Percentiles rank a stretch among this genome's conserved stretches.
phyloP scores from a whole-genome alignment of 257 asterid species.

The Solanum dulcamara region DNA sequence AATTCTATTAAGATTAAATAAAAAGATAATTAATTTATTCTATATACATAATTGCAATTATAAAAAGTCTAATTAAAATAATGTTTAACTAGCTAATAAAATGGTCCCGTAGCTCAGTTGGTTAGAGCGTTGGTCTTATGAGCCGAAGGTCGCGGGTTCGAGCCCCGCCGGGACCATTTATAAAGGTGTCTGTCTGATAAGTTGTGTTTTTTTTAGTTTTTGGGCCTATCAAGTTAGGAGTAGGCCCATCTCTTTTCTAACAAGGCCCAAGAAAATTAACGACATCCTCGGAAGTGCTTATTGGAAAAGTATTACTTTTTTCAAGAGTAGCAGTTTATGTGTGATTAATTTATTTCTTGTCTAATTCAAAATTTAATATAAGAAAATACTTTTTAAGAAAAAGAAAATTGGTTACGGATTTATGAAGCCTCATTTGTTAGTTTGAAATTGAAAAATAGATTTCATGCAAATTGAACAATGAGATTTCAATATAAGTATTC shows the following conservation, averaged over 20 bases:
- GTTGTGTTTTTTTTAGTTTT: no score
- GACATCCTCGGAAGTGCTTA: no score
- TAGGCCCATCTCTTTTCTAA: no score
- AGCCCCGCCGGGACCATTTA: constrained; percentile 99
- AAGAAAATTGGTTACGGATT: neutral
- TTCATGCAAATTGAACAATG: neutral
- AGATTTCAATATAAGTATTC: neutral
- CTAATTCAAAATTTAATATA: neutral
- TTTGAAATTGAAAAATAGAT: neutral
- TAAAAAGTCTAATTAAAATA: no score
- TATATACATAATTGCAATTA: no score
- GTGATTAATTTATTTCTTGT: no score
- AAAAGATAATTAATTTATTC: rapidly evolving
- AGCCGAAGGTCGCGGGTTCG: constrained; percentile 99
- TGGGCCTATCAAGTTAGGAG: no score
- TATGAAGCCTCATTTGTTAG: neutral
- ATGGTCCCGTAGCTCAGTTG: constrained; percentile 99
- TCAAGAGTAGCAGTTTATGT: no score
- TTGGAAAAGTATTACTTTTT: no score
- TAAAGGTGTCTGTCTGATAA: no score
- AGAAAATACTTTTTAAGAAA: neutral
- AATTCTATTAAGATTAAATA: neutral
- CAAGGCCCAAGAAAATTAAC: no score
- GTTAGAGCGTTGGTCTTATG: constrained; percentile 99
- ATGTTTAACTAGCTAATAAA: no score